Evolutionary conservation across 1,284 basidiomycete genomes (phyloP), one percentile per base, ranked within the genome.

Genomic region (Apiotrichum veenhuisii): DNA sequence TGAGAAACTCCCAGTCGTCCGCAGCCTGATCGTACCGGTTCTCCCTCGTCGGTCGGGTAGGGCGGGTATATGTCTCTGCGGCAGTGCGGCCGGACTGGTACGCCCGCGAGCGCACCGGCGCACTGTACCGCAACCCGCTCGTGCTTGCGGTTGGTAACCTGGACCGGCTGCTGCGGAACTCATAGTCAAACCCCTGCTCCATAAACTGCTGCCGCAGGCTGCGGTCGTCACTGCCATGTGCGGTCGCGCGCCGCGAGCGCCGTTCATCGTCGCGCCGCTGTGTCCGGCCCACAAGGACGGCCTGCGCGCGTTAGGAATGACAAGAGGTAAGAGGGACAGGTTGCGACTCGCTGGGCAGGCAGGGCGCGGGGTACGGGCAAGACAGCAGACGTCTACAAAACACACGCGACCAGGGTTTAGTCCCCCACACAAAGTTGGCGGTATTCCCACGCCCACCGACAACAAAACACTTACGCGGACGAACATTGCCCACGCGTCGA

Each of bases 401-500:
- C n/a, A n/a, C n/a, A n/a, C n/a, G n/a, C n/a, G n/a, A n/a, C n/a
- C n/a, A n/a, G n/a, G n/a, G n/a, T n/a, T n/a, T n/a, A n/a, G n/a
- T n/a, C n/a, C n/a, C n/a, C n/a, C n/a, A n/a, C n/a, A n/a, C n/a
- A n/a, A n/a, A n/a, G n/a, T n/a, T n/a, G n/a, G n/a, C n/a, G n/a
- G n/a, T n/a, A n/a, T 43, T 26, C 42, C 23, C 42, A 43, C 42
- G 15, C 5, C n/a, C 11, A 15, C 37, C 12, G 37, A n/a, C 23
- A 10, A 3, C 8, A 2, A 36, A 10, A 45, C n/a, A n/a, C 42
- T 20, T 18, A 57, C 59, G 4, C 23, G 43, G 3, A 62, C 57
- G 23, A 62, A 47, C 36, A 48, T 41, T 23, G 51, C 60, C 60
- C 60, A 62, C 10, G 60, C 60, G 11, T 51, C 52, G 7, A 54